Evolutionary conservation across 2,329 filamentous ascomycete species (phyloP).

Genomic region (Colletotrichum simmondsii): DNA sequence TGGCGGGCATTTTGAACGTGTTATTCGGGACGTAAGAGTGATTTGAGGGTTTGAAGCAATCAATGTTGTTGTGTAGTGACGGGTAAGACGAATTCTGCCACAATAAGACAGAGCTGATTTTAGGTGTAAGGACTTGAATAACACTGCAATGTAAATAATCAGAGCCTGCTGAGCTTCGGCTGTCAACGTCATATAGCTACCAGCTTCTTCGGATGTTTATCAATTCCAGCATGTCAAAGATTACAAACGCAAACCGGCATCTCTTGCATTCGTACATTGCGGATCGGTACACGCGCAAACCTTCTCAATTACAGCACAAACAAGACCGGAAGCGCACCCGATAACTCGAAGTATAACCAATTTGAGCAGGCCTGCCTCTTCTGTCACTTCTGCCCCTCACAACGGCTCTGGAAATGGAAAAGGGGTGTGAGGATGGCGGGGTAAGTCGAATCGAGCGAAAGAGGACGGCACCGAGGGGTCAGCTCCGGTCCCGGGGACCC

Average conservation of each 20-base stretch:
- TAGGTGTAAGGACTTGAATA: too few relatives aligned
- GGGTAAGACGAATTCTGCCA: too few relatives aligned
- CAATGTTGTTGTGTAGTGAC: too few relatives aligned
- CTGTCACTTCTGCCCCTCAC: background rate
- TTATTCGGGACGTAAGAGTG: too few relatives aligned
- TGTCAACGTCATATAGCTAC: background rate
- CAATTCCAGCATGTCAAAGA: background rate
- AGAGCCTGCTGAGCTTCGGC: background rate
- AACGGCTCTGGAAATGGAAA: background rate
- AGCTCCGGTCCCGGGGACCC: background rate
- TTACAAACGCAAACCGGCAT: background rate
- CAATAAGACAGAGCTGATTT: too few relatives aligned
- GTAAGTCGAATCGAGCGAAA: background rate
- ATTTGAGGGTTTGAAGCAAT: too few relatives aligned
- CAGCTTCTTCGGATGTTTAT: background rate
- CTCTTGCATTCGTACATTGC: background rate
- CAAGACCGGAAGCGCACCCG: background rate
- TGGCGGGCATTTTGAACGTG: background rate
- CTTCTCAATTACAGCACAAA: background rate
- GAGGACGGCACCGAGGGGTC: background rate
- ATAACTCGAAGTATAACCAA: background rate
- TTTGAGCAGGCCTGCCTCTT: conserved; percentile 20
- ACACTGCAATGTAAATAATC: too few relatives aligned
- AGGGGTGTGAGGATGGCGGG: background rate
- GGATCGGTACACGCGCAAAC: background rate